These are phyloP conservation scores for Hyaloscypha variabilis DNA, from an alignment of 495 filamentous ascomycete genomes.

Conservation along the genomic window DNA sequence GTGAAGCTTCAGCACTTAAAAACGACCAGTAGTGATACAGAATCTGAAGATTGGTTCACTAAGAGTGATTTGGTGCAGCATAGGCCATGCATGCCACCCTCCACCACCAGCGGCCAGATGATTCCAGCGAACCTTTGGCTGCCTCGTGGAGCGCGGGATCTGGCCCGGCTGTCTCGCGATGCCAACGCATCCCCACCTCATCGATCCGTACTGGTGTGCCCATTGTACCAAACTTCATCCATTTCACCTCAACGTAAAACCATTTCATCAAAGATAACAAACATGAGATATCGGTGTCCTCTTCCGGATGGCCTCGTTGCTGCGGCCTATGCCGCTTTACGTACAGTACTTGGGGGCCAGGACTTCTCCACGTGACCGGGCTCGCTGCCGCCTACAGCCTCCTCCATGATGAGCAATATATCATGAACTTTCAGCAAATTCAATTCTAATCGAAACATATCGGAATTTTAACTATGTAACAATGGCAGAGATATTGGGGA, in stretches of 20 bases:
- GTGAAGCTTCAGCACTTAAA: background rate
- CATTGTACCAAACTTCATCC: background rate
- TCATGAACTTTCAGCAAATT: background rate
- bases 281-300: background rate
- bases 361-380: background rate
- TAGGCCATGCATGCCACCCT: background rate
- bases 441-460: background rate
- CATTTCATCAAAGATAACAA: background rate
- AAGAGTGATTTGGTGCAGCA: background rate
- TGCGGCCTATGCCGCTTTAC: background rate
- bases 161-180: background rate
- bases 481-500: constrained; percentile 32
- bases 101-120: background rate
- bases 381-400: background rate
- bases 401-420: background rate
- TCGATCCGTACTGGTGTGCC: background rate
- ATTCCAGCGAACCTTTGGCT: background rate
- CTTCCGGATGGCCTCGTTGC: background rate
- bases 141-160: background rate
- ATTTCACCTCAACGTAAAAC: background rate
- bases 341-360: constrained; percentile 1
- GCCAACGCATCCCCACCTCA: constrained; percentile 11
- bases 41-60: background rate
- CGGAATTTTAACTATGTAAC: background rate
- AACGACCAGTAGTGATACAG: background rate